Base-by-base conservation (phyloP, 140 eudicot species). In the Stevia rebaudiana region DNA sequence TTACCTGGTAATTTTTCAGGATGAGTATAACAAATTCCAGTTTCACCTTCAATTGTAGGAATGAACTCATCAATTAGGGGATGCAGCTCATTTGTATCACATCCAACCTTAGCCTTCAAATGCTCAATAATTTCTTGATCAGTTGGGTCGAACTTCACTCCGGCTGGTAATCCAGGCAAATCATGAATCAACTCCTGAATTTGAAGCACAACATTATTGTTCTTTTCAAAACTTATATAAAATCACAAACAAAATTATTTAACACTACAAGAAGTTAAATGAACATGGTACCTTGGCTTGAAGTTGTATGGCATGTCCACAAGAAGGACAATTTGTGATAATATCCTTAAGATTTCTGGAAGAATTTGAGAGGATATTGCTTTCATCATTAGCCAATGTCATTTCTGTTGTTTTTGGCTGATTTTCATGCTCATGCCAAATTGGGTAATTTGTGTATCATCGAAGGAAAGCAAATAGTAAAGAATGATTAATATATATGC, bases 21-120 rank as follows among this genome's bases (percentile, higher is more conserved):
- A 71, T 91, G 98, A 68, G 98, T 84, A 62, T 91, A 87, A 74
- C 98, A 91, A 51, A 91, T 91, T 8, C 98, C 98, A 73, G 90
- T 91, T 73, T 91, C 95, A 11, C 96, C 98, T 31, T 84, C 85
- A 48, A 91, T 82, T 3, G 96, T 91, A 1, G 95, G 95, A 57
- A 91, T 91, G 71, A 91, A 91, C 54, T 91, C 86, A 56, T 91
- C 89, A 39, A 91, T 83, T 3, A 91, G 76, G 22, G 96, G 98
- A 76, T 91, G 96, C 43, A 87, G 67, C 58, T 79, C 81, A 18
- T 68, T 68, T 16, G 67, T 18, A 80, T 86, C 85, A 25, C 74
- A 70, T 3, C 74, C 58, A 65, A 85, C 89, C 69, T 91, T 91
- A 2, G 96, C 96, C 72, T 85, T 94, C 59, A 91, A 83, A 76